Base-by-base conservation (phyloP, 2,329 filamentous ascomycete genomes). In the Beauveria sp. region DNA sequence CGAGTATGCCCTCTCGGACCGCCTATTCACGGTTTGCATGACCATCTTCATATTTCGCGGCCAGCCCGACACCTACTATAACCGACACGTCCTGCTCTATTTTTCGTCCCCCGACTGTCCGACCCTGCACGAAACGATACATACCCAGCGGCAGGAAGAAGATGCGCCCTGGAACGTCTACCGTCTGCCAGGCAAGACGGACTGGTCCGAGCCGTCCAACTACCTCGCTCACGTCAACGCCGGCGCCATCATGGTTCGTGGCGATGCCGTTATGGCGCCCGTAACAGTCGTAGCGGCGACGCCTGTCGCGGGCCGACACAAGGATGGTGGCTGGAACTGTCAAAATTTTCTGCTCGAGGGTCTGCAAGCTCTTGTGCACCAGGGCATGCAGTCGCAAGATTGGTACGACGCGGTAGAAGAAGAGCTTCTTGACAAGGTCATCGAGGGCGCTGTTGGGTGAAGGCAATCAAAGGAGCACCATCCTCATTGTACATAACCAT, bases 201-300 rank as follows among this genome's bases (percentile, higher is more conserved):
- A 61, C 30, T 66, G 64, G 64, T 56, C 51, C 18, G 44, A 63
- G 30, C 52, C 58, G 9, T 24, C 52, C 34, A 61, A 54, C 40
- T 66, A 64, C 52, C 37, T 28, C 26, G 51, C 51, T 30, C 64
- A 66, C 51, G 62, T 64, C 30, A 66, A 66, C 43, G 64, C 62
- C 26, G 64, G 64, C n/a, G 51, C 61, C 24, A 44, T 66, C 14
- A 12, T 52, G 20, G 57, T 64, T 14, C 61, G 24, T 12, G 14
- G 51, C 28, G 63, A 61, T 16, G 43, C 63, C 34, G 28, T 63
- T 51, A 52, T 59, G 60, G n/a, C 24, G 40, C 63, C 58, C 18
- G 61, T 63, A 10, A 44, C 55, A 4, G 54, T 63, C 24, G 59
- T 62, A 16, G 62, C 61, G 18, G 46, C 54, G 6, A 47, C 63